A percentile compares a stretch with the other conserved stretches of the same genome.
Conservation (phyloP, 108 stramenopile species). For the Aurantiochytrium sp. region DNA sequence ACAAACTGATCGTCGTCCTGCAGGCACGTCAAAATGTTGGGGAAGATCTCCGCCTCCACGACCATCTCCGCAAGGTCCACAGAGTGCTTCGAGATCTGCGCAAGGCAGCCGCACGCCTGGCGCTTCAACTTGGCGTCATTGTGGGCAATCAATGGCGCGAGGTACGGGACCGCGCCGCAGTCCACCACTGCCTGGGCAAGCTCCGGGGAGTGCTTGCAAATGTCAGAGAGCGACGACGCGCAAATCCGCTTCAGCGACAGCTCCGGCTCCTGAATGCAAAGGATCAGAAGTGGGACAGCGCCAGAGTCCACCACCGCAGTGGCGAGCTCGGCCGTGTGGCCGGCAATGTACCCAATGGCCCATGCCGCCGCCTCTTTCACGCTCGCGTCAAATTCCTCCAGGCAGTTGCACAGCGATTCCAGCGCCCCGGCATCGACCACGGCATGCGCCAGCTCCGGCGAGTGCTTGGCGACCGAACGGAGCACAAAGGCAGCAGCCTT, state of each 20-base stretch:
- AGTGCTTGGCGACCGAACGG: constrained; percentile 61
- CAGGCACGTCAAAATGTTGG: constrained; percentile 58
- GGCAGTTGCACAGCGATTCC: constrained; percentile 55
- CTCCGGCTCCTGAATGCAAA: constrained; percentile 67
- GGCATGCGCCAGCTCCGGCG: constrained; percentile 60
- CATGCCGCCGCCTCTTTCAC: constrained; percentile 64
- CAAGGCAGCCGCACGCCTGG: constrained; percentile 60
- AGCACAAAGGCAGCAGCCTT: constrained; percentile 63
- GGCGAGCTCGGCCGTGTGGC: constrained; percentile 57
- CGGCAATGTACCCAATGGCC: constrained; percentile 66
- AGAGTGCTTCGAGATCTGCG: constrained; percentile 61
- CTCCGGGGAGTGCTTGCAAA: constrained; percentile 66
- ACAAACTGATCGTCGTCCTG: constrained; percentile 57
- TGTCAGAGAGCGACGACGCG: constrained; percentile 57
- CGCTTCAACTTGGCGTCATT: constrained; percentile 65
- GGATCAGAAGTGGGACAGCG: constrained; percentile 57
- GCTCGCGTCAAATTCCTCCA: constrained; percentile 63
- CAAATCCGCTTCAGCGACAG: constrained; percentile 63
- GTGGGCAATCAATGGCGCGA: constrained; percentile 59
- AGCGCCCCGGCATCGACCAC: constrained; percentile 60
- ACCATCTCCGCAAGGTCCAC: constrained; percentile 66
- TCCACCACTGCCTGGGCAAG: constrained; percentile 62
- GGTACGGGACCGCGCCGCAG: constrained; percentile 59
- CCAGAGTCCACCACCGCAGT: constrained; percentile 62
- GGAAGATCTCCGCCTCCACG: constrained; percentile 68